Evolutionary conservation across 2,329 filamentous ascomycete species (phyloP), one percentile per base, ranked within the genome.

Genomic region (Clonostachys sp.): DNA sequence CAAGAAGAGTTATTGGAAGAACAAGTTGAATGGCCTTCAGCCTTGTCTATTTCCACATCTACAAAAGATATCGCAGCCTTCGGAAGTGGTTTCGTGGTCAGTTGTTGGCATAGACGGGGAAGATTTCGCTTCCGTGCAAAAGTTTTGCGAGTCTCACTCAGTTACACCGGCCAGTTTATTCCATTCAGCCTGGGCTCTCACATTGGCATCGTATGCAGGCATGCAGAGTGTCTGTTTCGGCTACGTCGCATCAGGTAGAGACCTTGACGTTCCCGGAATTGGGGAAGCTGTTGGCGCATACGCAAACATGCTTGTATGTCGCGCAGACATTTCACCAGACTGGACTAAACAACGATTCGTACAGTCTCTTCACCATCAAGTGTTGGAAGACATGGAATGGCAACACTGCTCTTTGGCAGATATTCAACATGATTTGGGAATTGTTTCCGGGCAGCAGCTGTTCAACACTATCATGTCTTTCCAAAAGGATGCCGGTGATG

Each of bases 1-100:
- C 24, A 30, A 30, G 24, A 30, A 30, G 24, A 30, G 9, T 10
- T 59, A 53, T 45, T 59, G 56, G 56, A 50, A 51, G 17, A 41
- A 48, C 3, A 55, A 53, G 16, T 46, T 59, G 10, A 45, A 47
- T 8, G 52, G 48, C 0, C 40, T 51, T 0, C 54, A 56, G 40
- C 53, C 55, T 3, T 57, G 54, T 41, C 46, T 48, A 14, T 55
- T 59, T 34, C 56, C 56, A 35, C 42, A 14, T 14, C 13, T 38
- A 34, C 14, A 12, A 30, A 44, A 14, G 42, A 34, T n/a, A 33
- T 13, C 6, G 47, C 24, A 30, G 9, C 24, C 24, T 30, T 30
- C 9, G 24, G 24, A 30, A 10, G 24, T 30, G 9, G 24, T 30
- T 30, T 30, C 24, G 24, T 30, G 24, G 24, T 30, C 24, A 30